Evolutionary conservation across 2,329 filamentous ascomycete species (phyloP).

Genomic region (Hypomyces rosellus): DNA sequence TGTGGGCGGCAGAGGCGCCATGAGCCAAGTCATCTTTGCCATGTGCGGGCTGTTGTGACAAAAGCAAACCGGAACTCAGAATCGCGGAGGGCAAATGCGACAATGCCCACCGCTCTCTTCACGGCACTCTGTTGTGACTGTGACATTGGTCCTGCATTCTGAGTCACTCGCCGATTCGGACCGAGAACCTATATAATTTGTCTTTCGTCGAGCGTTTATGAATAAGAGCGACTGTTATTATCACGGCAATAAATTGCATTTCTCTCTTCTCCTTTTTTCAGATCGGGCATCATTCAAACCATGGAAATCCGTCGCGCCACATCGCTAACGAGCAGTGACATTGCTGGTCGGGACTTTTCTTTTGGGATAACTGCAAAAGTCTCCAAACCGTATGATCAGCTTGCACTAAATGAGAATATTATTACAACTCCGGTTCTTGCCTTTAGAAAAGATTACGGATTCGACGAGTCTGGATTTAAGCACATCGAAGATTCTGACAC

Average conservation of each 20-base stretch:
- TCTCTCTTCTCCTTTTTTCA: too few species aligned
- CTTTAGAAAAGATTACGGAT: slow-evolving; percentile 2
- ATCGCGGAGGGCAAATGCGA: too few species aligned
- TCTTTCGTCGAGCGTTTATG: too few species aligned
- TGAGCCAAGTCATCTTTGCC: background rate
- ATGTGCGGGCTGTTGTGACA: background rate
- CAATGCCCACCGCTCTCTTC: too few species aligned
- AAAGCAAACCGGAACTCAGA: too few species aligned
- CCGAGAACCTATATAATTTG: too few species aligned
- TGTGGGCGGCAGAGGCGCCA: background rate
- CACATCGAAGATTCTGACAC: background rate
- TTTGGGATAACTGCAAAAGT: slow-evolving; percentile 12
- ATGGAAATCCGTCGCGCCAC: slow-evolving; percentile 9
- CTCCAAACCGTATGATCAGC: slow-evolving; percentile 11
- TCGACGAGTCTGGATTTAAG: slow-evolving; percentile 6
- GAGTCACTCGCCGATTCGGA: too few species aligned
- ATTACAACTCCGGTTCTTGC: background rate
- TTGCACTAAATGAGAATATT: slow-evolving; percentile 7
- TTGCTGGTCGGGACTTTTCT: slow-evolving; percentile 12
- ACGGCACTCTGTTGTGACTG: too few species aligned
- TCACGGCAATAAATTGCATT: too few species aligned
- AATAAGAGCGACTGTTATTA: too few species aligned
- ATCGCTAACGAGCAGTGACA: slow-evolving; percentile 5
- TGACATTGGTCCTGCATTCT: too few species aligned
- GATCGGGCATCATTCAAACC: background rate